These are phyloP conservation scores for Aspergillus tanneri DNA, from an alignment of 2,329 filamentous ascomycete genomes.

Conservation along the genomic window DNA sequence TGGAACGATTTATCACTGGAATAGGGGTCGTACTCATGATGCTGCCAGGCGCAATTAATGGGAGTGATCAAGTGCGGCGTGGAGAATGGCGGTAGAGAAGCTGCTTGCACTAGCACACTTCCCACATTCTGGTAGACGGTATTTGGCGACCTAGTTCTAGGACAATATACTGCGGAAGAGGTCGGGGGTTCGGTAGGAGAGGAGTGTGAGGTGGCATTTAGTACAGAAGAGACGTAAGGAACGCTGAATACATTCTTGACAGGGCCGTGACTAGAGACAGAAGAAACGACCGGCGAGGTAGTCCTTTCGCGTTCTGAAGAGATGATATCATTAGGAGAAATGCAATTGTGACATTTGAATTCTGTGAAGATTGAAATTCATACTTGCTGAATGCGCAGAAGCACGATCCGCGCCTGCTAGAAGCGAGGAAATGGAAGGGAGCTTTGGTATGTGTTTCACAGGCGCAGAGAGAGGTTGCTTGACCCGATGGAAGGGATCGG, in stretches of 20 bases:
- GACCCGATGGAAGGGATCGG: conserved; percentile 17
- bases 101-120: conserved; percentile 2
- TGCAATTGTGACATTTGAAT: neutral
- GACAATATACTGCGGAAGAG: conserved; percentile 62
- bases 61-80: conserved; percentile 36
- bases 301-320: conserved; percentile 34
- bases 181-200: conserved; percentile 46
- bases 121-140: conserved; percentile 17
- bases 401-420: conserved; percentile 77
- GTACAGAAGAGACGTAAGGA: conserved; percentile 52
- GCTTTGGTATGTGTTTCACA: conserved; percentile 61
- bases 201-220: conserved; percentile 57
- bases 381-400: conserved; percentile 43
- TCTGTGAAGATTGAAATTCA: conserved; percentile 27
- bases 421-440: conserved; percentile 91
- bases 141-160: conserved; percentile 60
- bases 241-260: conserved; percentile 39
- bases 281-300: conserved; percentile 30
- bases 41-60: conserved; percentile 48
- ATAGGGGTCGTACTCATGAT: conserved; percentile 86
- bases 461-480: conserved; percentile 40
- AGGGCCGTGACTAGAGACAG: conserved; percentile 34
- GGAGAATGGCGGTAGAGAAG: too few species aligned
- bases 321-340: neutral
- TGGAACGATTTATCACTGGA: conserved; percentile 78